Evolutionary conservation across 2,329 filamentous ascomycete genomes (phyloP).

Genomic region (Botryosphaeria agaves): DNA sequence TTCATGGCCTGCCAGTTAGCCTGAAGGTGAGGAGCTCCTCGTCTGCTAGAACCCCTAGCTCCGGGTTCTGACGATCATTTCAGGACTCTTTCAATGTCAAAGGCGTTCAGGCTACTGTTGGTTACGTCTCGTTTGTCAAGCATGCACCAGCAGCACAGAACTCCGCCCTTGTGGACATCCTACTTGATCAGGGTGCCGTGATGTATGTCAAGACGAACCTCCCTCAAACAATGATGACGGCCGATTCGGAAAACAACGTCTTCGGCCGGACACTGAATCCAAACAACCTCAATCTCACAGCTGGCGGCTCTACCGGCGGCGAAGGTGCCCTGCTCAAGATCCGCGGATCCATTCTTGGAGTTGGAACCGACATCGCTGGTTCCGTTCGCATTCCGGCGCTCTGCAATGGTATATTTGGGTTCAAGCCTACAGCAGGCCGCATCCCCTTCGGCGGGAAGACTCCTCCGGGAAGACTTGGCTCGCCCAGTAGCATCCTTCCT

Average conservation of each 20-base stretch:
- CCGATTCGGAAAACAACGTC: constrained; percentile 15
- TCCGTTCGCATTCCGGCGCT: constrained; percentile 72
- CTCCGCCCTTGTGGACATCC: constrained; percentile 17
- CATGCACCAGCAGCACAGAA: constrained; percentile 14
- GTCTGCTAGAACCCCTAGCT: background rate
- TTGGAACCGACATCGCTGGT: constrained; percentile 45
- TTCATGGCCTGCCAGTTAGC: constrained; percentile 37
- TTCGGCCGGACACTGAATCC: constrained; percentile 40
- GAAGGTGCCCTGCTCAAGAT: constrained; percentile 43
- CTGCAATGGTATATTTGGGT: constrained; percentile 31
- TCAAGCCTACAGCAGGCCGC: constrained; percentile 7
- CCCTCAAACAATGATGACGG: constrained; percentile 28
- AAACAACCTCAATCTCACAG: constrained; percentile 38
- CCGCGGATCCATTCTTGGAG: constrained; percentile 39
- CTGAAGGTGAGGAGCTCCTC: constrained; percentile 24
- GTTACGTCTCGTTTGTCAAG: constrained; percentile 31
- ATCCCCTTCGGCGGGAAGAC: constrained; percentile 10
- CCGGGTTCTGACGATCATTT: background rate
- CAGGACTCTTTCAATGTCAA: constrained; percentile 43
- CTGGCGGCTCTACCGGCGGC: constrained; percentile 50
- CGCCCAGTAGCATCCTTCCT: constrained; percentile 15
- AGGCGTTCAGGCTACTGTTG: constrained; percentile 39
- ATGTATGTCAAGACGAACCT: constrained; percentile 37
- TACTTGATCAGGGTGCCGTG: constrained; percentile 26
- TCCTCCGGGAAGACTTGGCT: constrained; percentile 13